Conservation (phyloP, 2,329 filamentous ascomycete genomes). For the Paecilomyces formosus region DNA sequence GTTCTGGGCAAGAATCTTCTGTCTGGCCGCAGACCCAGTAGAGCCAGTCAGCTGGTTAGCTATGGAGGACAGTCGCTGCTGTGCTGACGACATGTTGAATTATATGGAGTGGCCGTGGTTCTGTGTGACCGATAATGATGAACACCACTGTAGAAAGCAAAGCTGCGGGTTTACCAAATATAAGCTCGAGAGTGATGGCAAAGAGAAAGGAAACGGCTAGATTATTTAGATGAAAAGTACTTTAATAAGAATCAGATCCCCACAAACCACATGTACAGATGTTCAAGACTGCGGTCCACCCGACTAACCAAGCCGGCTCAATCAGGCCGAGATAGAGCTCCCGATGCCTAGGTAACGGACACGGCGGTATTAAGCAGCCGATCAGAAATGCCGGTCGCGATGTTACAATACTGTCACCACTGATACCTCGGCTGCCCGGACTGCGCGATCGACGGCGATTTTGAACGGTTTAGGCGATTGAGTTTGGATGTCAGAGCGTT, state of each 20-base stretch:
- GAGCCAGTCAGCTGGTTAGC: slow-evolving; percentile 30
- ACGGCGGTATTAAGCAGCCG: not conserved
- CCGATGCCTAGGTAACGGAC: not conserved
- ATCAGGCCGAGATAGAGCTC: not conserved
- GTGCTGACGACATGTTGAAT: slow-evolving; percentile 28
- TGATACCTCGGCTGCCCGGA: not conserved
- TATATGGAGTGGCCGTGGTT: not conserved
- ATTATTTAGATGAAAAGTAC: not conserved
- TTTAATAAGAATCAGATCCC: not conserved
- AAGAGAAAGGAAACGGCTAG: not conserved
- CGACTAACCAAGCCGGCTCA: not conserved
- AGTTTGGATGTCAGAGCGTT: not conserved
- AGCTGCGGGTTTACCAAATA: not conserved
- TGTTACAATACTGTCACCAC: not conserved
- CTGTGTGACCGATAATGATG: not conserved
- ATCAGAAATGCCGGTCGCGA: not conserved
- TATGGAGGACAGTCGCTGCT: slow-evolving; percentile 34
- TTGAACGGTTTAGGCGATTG: not conserved
- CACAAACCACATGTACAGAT: not conserved
- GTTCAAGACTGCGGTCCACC: not conserved
- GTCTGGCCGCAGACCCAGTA: slow-evolving; percentile 17
- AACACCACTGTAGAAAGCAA: not conserved
- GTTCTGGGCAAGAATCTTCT: slow-evolving; percentile 27
- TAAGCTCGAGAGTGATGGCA: not conserved
- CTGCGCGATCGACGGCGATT: not conserved